Conservation (phyloP, 305 asterid genomes). For the Striga hermonthica region DNA sequence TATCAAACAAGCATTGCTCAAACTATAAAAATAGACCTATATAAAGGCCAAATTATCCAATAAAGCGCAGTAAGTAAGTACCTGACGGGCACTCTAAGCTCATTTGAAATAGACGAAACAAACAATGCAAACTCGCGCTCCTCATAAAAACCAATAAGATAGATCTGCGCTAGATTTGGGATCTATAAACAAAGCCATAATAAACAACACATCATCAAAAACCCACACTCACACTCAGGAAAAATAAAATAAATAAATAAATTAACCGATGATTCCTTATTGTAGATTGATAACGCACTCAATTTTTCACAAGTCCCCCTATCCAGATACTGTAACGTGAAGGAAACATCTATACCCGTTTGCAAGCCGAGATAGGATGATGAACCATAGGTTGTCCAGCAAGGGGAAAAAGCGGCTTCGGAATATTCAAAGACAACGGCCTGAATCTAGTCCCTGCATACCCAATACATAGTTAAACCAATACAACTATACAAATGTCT, state of each 20-base stretch:
- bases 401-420: slow-evolving; percentile 35
- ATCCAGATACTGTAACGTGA: too few species aligned
- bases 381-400: slow-evolving; percentile 84
- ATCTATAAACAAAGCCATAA: background rate
- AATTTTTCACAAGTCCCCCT: background rate
- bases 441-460: slow-evolving; percentile 72
- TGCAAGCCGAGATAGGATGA: slow-evolving; percentile 80
- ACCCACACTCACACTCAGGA: too few species aligned
- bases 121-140: slow-evolving; percentile 40
- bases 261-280: background rate
- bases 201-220: too few species aligned
- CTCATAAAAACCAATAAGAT: slow-evolving; percentile 76
- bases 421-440: slow-evolving; percentile 60
- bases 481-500: too few species aligned
- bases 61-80: background rate
- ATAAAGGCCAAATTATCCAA: background rate
- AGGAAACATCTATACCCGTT: slow-evolving; percentile 43
- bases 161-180: slow-evolving; percentile 68
- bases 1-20: too few species aligned
- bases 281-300: background rate
- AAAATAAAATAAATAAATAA: background rate
- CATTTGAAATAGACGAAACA: slow-evolving; percentile 31
- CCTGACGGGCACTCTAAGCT: slow-evolving; percentile 33
- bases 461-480: slow-evolving; percentile 20
- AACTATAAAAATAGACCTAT: slow-evolving; percentile 10